Base-by-base conservation (phyloP, 768 basidiomycete genomes). In the Termitomyces sp. region DNA sequence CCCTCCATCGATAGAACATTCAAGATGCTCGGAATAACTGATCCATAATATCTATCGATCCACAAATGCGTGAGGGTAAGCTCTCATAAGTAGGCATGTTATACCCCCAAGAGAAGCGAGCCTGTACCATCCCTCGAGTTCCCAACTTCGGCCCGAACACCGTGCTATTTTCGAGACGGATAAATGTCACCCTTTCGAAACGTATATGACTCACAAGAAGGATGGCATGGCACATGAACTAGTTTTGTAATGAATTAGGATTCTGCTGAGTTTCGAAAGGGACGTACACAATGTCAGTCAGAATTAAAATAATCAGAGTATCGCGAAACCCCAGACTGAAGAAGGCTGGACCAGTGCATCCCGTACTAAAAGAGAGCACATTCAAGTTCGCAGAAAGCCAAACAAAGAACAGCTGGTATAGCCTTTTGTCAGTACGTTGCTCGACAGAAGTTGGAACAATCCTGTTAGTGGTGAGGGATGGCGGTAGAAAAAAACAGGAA, bases 71-170 rank as follows among this genome's bases (percentile, higher is more conserved):
- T 16, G 2, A 48, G 4, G 26, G 14, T 47, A 30, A 47, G 20
- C 12, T 10, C 50, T n/a, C 35, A 23, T 55, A 26, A 47, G 9
- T 61, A 26, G 50, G 9, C 18, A 55, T 26, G 33, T 50, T 61
- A 66, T 55, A 74, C 71, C 70, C 70, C 68, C 68, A 71, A 26
- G 72, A 63, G 57, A 68, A 69, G n/a, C 63, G 63, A 66, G 88
- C 83, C 60, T 84, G 81, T 23, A 91, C 83, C 89, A 93, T 90
- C 57, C 88, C 88, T 20, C 91, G 79, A 67, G 88, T 81, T n/a
- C 92, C 92, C 0, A 89, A 74, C 68, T 85, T 86, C 0, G 92
- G 89, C 10, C 92, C 90, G 73, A 89, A 91, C 3, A 86, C 84
- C n/a, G 75, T 75, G 57, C 79, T 79, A 20, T 48, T 10, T 33